These are phyloP conservation scores for Mucor piriformis DNA, from an alignment of 371 early-diverging fungal species.

Conservation along the genomic window DNA sequence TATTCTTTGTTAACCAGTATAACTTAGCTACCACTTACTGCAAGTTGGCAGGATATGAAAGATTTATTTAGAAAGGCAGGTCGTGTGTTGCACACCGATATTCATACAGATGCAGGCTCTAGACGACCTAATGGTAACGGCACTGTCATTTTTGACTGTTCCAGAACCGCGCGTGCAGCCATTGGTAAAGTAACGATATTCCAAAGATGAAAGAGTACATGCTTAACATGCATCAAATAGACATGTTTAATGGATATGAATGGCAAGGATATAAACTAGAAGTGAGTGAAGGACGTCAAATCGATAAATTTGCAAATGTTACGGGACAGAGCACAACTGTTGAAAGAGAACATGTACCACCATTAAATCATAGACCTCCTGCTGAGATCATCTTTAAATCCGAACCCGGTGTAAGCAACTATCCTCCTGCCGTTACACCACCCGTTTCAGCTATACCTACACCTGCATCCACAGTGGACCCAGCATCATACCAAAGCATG, in stretches of 20 bases:
- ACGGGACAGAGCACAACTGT: not conserved
- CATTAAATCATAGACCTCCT: constrained; percentile 10
- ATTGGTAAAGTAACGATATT: constrained; percentile 57
- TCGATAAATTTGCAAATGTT: constrained; percentile 2
- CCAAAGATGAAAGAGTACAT: not conserved
- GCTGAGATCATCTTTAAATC: not conserved
- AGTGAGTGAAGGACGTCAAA: constrained; percentile 73
- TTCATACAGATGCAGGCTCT: constrained; percentile 67
- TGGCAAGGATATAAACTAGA: constrained; percentile 77
- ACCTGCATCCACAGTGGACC: constrained; percentile 1
- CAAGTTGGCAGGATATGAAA: constrained; percentile 85
- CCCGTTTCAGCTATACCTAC: not conserved
- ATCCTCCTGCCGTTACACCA: constrained; percentile 7
- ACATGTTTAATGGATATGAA: constrained; percentile 75
- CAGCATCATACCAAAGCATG: constrained; percentile 5
- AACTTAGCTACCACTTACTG: constrained; percentile 71
- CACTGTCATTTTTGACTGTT: constrained; percentile 70
- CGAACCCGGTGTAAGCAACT: not conserved
- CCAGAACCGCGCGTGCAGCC: constrained; percentile 71
- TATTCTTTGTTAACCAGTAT: not conserved
- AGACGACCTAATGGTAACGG: constrained; percentile 71
- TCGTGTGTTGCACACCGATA: constrained; percentile 73
- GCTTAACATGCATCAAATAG: no score
- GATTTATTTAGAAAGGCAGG: constrained; percentile 82
- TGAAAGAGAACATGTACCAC: not conserved